These are phyloP conservation scores for Yamadazyma insecticola DNA, from an alignment of 805 yeast species.

Conservation along the genomic window DNA sequence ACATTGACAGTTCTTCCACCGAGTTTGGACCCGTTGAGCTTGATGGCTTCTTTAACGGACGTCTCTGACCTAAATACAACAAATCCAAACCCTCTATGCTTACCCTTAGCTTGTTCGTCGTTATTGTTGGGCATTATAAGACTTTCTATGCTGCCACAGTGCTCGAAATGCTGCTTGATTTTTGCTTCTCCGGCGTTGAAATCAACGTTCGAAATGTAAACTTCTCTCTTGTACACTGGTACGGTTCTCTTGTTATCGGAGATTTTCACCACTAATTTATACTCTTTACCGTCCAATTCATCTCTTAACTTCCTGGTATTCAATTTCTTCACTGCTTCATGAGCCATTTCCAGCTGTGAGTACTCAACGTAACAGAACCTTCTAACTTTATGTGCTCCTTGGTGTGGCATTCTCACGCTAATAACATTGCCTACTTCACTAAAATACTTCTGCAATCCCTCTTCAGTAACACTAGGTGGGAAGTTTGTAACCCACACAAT, in stretches of 20 bases:
- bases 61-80: conserved; percentile 41
- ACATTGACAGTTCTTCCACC: conserved; percentile 48
- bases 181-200: conserved; percentile 36
- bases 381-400: conserved; percentile 32
- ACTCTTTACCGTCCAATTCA: conserved; percentile 17
- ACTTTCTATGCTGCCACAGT: conserved; percentile 51
- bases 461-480: conserved; percentile 49
- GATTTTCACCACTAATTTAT: conserved; percentile 49
- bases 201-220: conserved; percentile 37
- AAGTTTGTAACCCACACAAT: conserved; percentile 74
- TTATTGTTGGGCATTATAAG: conserved; percentile 45
- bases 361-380: conserved; percentile 74
- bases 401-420: conserved; percentile 59
- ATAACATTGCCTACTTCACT: conserved; percentile 34
- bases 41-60: conserved; percentile 45
- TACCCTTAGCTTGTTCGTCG: conserved; percentile 23
- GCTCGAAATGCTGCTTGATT: conserved; percentile 38
- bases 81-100: conserved; percentile 65
- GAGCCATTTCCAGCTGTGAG: conserved; percentile 37
- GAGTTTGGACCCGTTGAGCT: conserved; percentile 35
- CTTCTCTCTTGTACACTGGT: conserved; percentile 9
- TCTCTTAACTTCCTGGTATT: conserved; percentile 36
- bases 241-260: conserved; percentile 49
- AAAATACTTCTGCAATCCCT: conserved; percentile 39
- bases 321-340: conserved; percentile 35